Evolutionary conservation across 169 alveolate species (phyloP).

Genomic region (Plasmodium inui): DNA sequence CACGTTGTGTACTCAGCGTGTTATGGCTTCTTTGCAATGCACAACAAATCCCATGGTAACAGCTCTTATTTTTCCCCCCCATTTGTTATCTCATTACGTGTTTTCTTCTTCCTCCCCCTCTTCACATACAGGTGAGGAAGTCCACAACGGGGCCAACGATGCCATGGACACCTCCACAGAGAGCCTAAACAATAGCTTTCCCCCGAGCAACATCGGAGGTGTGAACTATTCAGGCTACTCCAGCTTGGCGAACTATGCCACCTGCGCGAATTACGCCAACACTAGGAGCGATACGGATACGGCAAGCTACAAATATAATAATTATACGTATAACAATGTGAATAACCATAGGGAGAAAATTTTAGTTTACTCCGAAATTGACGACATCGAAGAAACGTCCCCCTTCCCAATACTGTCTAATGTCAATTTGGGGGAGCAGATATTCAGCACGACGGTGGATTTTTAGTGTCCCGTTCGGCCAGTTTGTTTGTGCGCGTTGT

Average conservation of each 20-base stretch:
- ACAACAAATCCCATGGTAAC: background rate
- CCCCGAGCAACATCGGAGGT: background rate
- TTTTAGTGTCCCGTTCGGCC: conserved; percentile 6
- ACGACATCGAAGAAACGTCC: conserved; percentile 71
- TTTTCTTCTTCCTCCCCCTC: background rate
- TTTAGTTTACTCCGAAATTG: conserved; percentile 52
- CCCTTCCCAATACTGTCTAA: conserved; percentile 51
- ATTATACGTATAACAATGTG: conserved; percentile 17
- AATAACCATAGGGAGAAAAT: background rate
- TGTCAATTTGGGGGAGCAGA: conserved; percentile 65
- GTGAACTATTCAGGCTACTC: background rate
- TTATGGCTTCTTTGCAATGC: too few relatives aligned
- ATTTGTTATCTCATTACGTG: background rate
- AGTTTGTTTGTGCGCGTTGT: background rate
- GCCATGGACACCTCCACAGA: background rate
- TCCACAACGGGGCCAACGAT: background rate
- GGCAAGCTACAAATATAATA: conserved; percentile 20
- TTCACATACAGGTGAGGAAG: background rate
- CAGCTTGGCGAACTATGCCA: background rate
- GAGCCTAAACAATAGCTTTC: background rate
- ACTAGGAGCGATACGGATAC: background rate
- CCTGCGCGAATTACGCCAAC: background rate
- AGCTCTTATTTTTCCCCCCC: background rate
- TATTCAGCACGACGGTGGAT: conserved; percentile 69
- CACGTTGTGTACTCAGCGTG: background rate